Percentiles rank a stretch among this genome's conserved stretches.
Evolutionary conservation across 2,329 filamentous ascomycete genomes (phyloP).

Genomic region (Calonectria pseudoturangicola): DNA sequence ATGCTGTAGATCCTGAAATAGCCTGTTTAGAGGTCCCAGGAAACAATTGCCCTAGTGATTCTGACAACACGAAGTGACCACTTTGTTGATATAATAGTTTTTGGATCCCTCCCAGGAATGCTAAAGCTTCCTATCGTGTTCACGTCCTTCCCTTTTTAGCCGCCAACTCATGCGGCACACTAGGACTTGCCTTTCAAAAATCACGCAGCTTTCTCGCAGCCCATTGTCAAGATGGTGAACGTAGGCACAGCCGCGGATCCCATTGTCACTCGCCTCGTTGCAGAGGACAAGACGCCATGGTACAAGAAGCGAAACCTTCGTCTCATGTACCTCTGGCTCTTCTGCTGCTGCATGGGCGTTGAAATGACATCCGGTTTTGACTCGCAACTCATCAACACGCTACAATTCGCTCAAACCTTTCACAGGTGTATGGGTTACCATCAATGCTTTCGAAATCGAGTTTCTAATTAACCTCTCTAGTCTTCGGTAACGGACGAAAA

Average conservation of each 20-base stretch:
- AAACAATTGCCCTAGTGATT: background rate
- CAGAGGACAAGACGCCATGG: conserved; percentile 24
- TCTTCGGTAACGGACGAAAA: conserved; percentile 43
- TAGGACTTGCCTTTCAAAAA: background rate
- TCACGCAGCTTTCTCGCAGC: background rate
- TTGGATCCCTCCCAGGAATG: background rate
- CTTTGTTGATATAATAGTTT: background rate
- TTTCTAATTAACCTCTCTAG: conserved; percentile 34
- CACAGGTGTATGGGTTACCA: conserved; percentile 57
- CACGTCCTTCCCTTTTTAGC: background rate
- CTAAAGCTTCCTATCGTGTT: background rate
- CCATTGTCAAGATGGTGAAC: conserved; percentile 11
- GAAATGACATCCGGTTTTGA: conserved; percentile 33
- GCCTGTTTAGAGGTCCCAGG: background rate
- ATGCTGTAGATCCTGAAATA: conserved; percentile 2
- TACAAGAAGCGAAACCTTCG: conserved; percentile 33
- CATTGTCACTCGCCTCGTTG: conserved; percentile 22
- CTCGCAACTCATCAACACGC: conserved; percentile 64
- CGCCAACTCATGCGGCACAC: background rate
- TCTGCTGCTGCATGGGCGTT: conserved; percentile 21
- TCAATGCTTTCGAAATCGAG: background rate
- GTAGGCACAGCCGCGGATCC: conserved; percentile 25
- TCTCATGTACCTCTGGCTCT: conserved; percentile 21
- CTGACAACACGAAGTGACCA: background rate
- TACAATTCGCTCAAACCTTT: conserved; percentile 63